phyloP scores from a whole-genome alignment of 169 alveolate species.

The Eimeria maxima region DNA sequence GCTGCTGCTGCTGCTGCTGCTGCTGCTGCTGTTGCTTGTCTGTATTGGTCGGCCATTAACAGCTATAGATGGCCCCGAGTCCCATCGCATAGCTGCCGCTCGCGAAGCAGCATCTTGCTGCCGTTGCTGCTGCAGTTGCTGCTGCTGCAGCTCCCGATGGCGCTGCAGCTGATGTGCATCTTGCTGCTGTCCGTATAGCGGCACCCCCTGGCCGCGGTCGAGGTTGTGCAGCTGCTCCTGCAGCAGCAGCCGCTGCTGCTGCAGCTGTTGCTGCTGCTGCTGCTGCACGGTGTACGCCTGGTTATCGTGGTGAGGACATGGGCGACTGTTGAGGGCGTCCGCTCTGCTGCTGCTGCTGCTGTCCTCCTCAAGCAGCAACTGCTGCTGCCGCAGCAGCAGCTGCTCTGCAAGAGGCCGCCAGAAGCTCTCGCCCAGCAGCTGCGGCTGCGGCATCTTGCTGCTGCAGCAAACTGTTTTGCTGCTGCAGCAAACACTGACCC shows the following conservation, averaged over 20 bases:
- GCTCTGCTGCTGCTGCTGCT: neutral
- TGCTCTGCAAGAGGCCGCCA: slow-evolving; percentile 62
- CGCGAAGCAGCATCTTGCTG: slow-evolving; percentile 37
- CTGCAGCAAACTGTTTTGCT: no score
- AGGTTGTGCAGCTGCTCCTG: slow-evolving; percentile 25
- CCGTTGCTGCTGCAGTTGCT: slow-evolving; percentile 66
- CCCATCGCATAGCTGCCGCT: slow-evolving; percentile 53
- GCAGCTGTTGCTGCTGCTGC: slow-evolving; percentile 29
- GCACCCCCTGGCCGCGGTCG: slow-evolving; percentile 2
- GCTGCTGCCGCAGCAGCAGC: slow-evolving; percentile 75
- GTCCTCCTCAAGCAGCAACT: slow-evolving; percentile 61
- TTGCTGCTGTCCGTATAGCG: slow-evolving; percentile 31
- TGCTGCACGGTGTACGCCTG: neutral
- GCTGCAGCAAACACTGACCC: slow-evolving; percentile 21
- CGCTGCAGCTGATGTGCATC: slow-evolving; percentile 32
- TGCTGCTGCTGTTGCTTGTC: slow-evolving; percentile 42
- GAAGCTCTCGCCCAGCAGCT: slow-evolving; percentile 54
- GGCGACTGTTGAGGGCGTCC: neutral
- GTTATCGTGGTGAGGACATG: neutral
- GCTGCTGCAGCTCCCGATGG: slow-evolving; percentile 33
- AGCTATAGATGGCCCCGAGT: neutral
- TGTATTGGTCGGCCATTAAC: no score
- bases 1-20: slow-evolving; percentile 70
- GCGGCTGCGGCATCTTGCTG: slow-evolving; percentile 46
- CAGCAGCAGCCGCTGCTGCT: slow-evolving; percentile 17